Percentiles rank a stretch among this genome's conserved stretches.
These are phyloP conservation scores for Pachyrhizus erosus DNA, from an alignment of 306 rosid genomes.

Conservation along the genomic window DNA sequence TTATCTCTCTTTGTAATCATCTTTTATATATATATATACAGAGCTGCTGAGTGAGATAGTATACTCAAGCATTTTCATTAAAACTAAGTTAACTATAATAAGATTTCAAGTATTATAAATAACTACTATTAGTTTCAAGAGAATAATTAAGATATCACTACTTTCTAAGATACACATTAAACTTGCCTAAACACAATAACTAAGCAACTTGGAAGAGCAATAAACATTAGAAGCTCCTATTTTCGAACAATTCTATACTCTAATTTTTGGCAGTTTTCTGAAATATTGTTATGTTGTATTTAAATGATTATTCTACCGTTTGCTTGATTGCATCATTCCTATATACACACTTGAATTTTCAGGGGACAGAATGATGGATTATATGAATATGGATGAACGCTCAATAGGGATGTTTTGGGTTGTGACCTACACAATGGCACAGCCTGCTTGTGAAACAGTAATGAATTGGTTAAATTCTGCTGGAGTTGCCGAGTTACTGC, in stretches of 20 bases:
- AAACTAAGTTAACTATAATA: no score
- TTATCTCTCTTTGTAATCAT: no score
- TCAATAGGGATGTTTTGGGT: constrained; percentile 99
- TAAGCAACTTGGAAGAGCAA: neutral
- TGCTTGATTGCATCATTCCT: constrained; percentile 20
- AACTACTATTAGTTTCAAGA: neutral
- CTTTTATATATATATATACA: no score
- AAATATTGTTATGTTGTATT: neutral
- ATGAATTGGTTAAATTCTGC: constrained; percentile 83
- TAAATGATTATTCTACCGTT: neutral
- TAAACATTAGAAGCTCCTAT: neutral
- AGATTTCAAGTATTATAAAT: no score
- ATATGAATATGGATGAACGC: constrained; percentile 97
- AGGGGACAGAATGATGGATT: constrained; percentile 96
- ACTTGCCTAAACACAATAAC: neutral
- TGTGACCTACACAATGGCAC: constrained; percentile 99
- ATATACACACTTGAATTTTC: constrained; percentile 41
- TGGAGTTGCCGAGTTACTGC: constrained; percentile 66
- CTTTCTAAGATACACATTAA: neutral
- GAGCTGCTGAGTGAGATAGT: no score
- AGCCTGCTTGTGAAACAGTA: constrained; percentile 95
- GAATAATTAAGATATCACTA: neutral
- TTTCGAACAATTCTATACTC: neutral
- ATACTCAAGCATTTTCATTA: no score
- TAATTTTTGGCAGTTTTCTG: no score